phyloP scores from a whole-genome alignment of 179 eudicot genomes.

The Amaranthus tricolor region DNA sequence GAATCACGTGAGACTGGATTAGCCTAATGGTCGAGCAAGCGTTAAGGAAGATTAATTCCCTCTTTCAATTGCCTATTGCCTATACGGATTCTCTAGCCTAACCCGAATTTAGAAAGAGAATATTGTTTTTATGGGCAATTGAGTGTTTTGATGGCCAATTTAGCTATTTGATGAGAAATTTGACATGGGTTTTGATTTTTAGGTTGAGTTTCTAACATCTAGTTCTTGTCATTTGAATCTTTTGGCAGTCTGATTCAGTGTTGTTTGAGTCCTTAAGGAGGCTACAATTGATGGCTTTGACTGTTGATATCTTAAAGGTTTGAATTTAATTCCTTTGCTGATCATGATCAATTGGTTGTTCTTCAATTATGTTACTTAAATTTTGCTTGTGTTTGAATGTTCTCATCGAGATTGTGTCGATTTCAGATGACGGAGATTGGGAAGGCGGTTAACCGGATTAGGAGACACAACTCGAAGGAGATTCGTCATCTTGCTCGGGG shows the following conservation, averaged over 20 bases:
- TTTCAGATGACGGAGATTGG: conserved; percentile 73
- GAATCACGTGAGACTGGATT: too few species aligned
- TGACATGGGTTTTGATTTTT: conserved; percentile 10
- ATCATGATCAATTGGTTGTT: conserved; percentile 9
- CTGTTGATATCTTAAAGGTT: conserved; percentile 76
- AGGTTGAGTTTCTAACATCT: conserved; percentile 9
- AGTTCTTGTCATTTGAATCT: conserved; percentile 8
- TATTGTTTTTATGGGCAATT: neutral
- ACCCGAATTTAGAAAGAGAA: too few species aligned
- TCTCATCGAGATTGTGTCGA: conserved; percentile 1
- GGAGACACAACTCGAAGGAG: conserved; percentile 50
- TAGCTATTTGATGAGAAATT: neutral
- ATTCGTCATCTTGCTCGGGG: conserved; percentile 47
- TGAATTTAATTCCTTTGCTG: conserved; percentile 18
- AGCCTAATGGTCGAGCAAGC: too few species aligned
- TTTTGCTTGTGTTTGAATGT: conserved; percentile 6
- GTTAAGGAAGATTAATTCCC: too few species aligned
- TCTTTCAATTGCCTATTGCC: too few species aligned
- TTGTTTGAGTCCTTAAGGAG: conserved; percentile 73
- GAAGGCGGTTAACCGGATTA: conserved; percentile 55
- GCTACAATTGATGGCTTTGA: conserved; percentile 76
- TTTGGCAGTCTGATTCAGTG: conserved; percentile 65
- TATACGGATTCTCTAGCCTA: too few species aligned
- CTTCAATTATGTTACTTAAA: neutral
- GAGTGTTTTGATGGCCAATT: neutral